Evolutionary conservation across 2,329 filamentous ascomycete species (phyloP).

Genomic region (Fusarium penzigii): DNA sequence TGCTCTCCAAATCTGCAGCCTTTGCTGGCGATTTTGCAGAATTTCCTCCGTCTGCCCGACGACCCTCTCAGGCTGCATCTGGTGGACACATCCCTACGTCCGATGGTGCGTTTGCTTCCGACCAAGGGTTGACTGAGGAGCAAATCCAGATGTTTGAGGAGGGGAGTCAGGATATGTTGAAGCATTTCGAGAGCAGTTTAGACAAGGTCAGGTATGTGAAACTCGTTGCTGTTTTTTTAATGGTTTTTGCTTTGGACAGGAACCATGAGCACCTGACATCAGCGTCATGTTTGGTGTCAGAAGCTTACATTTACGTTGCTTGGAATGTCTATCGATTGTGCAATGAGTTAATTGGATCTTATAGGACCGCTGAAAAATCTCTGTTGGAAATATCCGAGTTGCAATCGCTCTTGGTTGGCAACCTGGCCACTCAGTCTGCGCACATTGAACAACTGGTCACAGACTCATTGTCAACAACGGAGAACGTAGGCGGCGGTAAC

Average conservation of each 20-base stretch:
- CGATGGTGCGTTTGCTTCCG: constrained; percentile 20
- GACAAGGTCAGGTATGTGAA: constrained; percentile 83
- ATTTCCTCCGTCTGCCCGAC: constrained; percentile 28
- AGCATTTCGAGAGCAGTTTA: constrained; percentile 90
- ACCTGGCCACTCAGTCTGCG: constrained; percentile 81
- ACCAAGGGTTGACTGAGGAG: constrained; percentile 70
- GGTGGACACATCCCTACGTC: constrained; percentile 20
- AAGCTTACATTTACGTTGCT: too few relatives aligned
- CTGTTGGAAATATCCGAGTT: constrained; percentile 90
- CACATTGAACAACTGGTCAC: constrained; percentile 86
- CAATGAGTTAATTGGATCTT: constrained; percentile 19
- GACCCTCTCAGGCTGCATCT: constrained; percentile 17
- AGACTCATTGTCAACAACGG: constrained; percentile 78
- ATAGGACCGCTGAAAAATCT: constrained; percentile 83
- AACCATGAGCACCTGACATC: too few relatives aligned
- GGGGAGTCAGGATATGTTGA: constrained; percentile 90
- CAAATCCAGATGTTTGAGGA: constrained; percentile 92
- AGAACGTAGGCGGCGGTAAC: constrained; percentile 89
- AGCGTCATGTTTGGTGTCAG: too few relatives aligned
- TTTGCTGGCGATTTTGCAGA: constrained; percentile 36
- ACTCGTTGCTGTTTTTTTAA: constrained; percentile 4
- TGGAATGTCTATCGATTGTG: not conserved
- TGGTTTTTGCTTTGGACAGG: constrained; percentile 1
- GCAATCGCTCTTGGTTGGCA: constrained; percentile 84
- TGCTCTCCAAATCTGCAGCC: constrained; percentile 67